Conservation (phyloP, 495 filamentous ascomycete genomes). For the Podospora didyma region DNA sequence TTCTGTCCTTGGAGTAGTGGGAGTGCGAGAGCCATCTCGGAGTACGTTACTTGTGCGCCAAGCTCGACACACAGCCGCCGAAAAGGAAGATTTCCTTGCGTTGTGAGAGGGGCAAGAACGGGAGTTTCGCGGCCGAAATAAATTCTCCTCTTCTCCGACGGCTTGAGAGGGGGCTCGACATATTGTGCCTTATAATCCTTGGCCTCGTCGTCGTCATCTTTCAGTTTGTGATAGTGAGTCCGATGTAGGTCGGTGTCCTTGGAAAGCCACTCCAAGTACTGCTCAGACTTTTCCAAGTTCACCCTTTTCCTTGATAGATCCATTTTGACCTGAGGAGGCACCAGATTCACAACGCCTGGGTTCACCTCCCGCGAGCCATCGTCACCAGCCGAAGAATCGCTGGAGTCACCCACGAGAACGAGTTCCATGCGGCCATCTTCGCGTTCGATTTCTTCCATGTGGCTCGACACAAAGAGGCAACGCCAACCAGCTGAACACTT, state of each 20-base stretch:
- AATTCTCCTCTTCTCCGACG: slow-evolving; percentile 87
- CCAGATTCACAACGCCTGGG: slow-evolving; percentile 67
- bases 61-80: slow-evolving; percentile 85
- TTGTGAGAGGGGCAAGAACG: slow-evolving; percentile 78
- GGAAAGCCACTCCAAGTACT: slow-evolving; percentile 71
- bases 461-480: slow-evolving; percentile 80
- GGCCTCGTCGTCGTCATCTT: slow-evolving; percentile 38
- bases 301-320: slow-evolving; percentile 64
- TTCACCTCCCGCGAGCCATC: slow-evolving; percentile 24
- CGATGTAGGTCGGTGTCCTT: slow-evolving; percentile 49
- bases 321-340: slow-evolving; percentile 61
- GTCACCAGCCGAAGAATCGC: slow-evolving; percentile 5
- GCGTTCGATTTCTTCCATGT: slow-evolving; percentile 68
- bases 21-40: slow-evolving; percentile 94
- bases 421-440: slow-evolving; percentile 80
- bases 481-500: slow-evolving; percentile 83
- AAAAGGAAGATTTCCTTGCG: slow-evolving; percentile 96
- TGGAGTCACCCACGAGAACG: slow-evolving; percentile 51
- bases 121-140: slow-evolving; percentile 95
- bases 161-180: slow-evolving; percentile 75
- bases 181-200: slow-evolving; percentile 76
- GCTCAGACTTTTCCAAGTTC: slow-evolving; percentile 64
- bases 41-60: slow-evolving; percentile 91
- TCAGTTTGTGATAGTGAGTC: slow-evolving; percentile 48
- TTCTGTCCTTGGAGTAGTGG: slow-evolving; percentile 89